phyloP scores from a whole-genome alignment of 352 stramenopile genomes.

The Hyaloperonospora brassicae region DNA sequence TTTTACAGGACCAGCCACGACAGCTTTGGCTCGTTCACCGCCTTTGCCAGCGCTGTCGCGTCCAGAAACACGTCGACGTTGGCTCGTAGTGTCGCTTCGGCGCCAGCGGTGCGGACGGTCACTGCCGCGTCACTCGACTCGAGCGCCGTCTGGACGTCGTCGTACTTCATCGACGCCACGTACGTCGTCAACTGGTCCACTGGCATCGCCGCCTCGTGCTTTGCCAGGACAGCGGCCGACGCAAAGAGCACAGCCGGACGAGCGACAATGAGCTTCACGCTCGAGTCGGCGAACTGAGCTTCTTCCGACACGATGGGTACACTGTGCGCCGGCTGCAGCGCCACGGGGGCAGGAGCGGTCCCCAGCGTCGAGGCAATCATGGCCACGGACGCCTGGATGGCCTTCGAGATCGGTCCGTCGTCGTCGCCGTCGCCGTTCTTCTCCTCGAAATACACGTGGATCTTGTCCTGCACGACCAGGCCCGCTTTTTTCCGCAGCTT shows the following conservation, averaged over 20 bases:
- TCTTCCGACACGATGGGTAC: constrained; percentile 70
- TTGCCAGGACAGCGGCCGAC: constrained; percentile 33
- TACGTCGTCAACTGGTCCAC: constrained; percentile 52
- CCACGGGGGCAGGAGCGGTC: constrained; percentile 47
- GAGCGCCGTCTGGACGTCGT: constrained; percentile 59
- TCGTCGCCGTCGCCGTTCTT: constrained; percentile 29
- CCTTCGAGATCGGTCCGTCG: constrained; percentile 41
- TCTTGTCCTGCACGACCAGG: constrained; percentile 91
- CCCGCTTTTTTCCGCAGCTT: constrained; percentile 96
- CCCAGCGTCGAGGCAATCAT: constrained; percentile 55
- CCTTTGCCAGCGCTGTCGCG: constrained; percentile 52
- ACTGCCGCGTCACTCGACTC: constrained; percentile 27
- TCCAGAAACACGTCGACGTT: constrained; percentile 70
- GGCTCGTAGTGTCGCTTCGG: constrained; percentile 40
- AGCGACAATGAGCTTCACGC: constrained; percentile 53
- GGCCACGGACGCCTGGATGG: constrained; percentile 47
- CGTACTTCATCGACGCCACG: constrained; percentile 74
- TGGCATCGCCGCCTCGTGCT: constrained; percentile 30
- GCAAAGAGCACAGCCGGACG: constrained; percentile 73
- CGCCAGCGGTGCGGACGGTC: constrained; percentile 37
- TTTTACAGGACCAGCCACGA: constrained; percentile 35
- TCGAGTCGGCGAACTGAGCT: constrained; percentile 61
- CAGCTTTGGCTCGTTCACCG: constrained; percentile 31
- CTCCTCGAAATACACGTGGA: constrained; percentile 93
- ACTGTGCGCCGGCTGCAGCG: constrained; percentile 49